Conservation (phyloP, 2,329 filamentous ascomycete genomes). For the Verticillium isaacii region DNA sequence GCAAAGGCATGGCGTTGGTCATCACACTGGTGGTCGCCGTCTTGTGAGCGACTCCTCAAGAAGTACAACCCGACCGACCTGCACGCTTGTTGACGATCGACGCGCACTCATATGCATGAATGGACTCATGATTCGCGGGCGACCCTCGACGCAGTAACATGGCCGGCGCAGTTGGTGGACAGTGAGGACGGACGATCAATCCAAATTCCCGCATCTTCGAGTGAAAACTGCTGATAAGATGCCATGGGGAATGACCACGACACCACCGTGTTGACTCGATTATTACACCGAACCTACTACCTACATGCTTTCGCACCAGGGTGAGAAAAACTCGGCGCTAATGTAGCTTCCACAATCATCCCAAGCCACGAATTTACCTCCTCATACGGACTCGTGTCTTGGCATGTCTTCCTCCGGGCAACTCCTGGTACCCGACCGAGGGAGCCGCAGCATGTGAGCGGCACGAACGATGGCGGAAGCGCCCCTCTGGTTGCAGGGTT, state of each 20-base stretch:
- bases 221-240: neutral
- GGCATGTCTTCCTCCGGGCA: neutral
- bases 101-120: too few species aligned
- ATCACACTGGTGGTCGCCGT: neutral
- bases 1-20: neutral
- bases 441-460: neutral
- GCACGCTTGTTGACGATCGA: too few species aligned
- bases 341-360: neutral
- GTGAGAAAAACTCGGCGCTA: neutral
- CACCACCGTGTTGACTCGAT: neutral
- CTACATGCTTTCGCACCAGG: neutral
- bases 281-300: neutral
- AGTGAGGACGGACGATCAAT: neutral
- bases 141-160: neutral
- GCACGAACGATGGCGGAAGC: neutral
- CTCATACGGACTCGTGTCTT: neutral
- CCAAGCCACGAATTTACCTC: neutral
- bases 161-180: neutral
- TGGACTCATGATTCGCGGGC: too few species aligned
- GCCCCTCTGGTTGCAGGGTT: neutral
- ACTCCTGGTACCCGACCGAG: neutral
- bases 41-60: neutral
- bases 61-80: too few species aligned
- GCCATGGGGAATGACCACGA: neutral
- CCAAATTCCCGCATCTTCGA: neutral